Percentiles rank a stretch among this genome's conserved stretches.
These are phyloP conservation scores for Cladobotryum protrusum DNA, from an alignment of 2,329 filamentous ascomycete species.

Conservation along the genomic window DNA sequence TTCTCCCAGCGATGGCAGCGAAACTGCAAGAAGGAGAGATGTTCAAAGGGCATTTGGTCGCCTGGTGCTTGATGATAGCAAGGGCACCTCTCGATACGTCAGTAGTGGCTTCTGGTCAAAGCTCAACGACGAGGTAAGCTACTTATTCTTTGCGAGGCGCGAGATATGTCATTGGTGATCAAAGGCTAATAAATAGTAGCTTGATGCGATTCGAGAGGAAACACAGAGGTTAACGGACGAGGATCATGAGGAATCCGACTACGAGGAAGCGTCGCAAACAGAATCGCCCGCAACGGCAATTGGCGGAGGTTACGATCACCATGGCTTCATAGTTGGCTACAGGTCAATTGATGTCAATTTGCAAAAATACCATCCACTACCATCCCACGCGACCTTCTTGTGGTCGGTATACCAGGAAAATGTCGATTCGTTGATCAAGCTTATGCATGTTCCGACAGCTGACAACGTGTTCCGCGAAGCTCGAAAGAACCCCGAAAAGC, in stretches of 20 bases:
- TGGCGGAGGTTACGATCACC: constrained; percentile 45
- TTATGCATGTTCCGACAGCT: constrained; percentile 64
- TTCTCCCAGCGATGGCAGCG: constrained; percentile 28
- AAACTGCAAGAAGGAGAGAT: constrained; percentile 22
- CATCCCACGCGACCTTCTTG: constrained; percentile 58
- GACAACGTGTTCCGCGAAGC: constrained; percentile 56
- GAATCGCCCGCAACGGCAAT: constrained; percentile 30
- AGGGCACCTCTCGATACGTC: constrained; percentile 64
- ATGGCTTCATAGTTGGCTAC: constrained; percentile 68
- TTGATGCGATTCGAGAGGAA: constrained; percentile 41
- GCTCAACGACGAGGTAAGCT: constrained; percentile 62
- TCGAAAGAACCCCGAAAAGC: constrained; percentile 50
- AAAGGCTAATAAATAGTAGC: constrained; percentile 16
- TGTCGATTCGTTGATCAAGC: constrained; percentile 65
- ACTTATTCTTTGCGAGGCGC: background rate
- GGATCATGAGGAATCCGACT: constrained; percentile 48
- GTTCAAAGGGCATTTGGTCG: constrained; percentile 53
- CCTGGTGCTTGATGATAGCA: constrained; percentile 63
- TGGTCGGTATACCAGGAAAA: constrained; percentile 69
- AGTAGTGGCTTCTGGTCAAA: constrained; percentile 73
- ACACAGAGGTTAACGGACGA: constrained; percentile 41
- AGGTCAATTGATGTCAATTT: constrained; percentile 65
- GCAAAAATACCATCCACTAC: constrained; percentile 55
- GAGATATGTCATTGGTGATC: too few relatives aligned
- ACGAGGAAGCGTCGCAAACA: constrained; percentile 48